Evolutionary conservation across 1,139 yeast genomes (phyloP).

Genomic region (Suhomyces yuchorum): DNA sequence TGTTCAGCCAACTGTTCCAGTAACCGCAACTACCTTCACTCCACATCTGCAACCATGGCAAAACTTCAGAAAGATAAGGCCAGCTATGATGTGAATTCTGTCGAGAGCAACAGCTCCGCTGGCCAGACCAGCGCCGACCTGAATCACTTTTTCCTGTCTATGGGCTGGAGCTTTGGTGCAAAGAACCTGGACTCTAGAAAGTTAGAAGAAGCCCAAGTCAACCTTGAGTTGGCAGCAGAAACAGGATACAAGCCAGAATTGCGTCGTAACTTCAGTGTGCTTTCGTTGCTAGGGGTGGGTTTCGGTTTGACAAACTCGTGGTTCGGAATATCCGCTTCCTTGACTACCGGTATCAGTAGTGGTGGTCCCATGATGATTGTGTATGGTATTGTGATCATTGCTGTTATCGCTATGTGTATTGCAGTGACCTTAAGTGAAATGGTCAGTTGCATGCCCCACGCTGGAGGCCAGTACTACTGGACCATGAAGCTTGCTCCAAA

Average conservation of each 20-base stretch:
- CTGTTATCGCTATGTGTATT: constrained; percentile 38
- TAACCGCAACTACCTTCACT: neutral
- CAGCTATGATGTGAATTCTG: constrained; percentile 17
- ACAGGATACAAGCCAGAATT: constrained; percentile 44
- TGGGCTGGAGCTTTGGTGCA: constrained; percentile 4
- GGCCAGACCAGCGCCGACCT: constrained; percentile 12
- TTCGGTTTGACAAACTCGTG: constrained; percentile 57
- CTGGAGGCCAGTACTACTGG: constrained; percentile 68
- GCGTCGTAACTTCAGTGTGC: constrained; percentile 52
- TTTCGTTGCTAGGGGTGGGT: constrained; percentile 55
- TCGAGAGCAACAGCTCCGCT: constrained; percentile 24
- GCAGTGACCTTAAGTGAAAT: constrained; percentile 50
- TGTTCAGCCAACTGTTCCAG: too few relatives aligned
- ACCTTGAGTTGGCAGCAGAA: constrained; percentile 34
- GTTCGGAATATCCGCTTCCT: constrained; percentile 54
- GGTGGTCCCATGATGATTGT: constrained; percentile 54
- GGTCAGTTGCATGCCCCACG: constrained; percentile 55
- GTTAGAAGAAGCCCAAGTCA: constrained; percentile 32
- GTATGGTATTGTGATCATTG: constrained; percentile 43
- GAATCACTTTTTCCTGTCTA: neutral
- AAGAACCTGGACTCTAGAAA: neutral
- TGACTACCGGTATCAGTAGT: constrained; percentile 48
- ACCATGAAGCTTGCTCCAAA: constrained; percentile 56
- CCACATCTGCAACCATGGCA: constrained; percentile 2
- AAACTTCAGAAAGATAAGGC: constrained; percentile 5